Evolutionary conservation across 768 basidiomycete genomes (phyloP).

Genomic region (Rickenella mellea): DNA sequence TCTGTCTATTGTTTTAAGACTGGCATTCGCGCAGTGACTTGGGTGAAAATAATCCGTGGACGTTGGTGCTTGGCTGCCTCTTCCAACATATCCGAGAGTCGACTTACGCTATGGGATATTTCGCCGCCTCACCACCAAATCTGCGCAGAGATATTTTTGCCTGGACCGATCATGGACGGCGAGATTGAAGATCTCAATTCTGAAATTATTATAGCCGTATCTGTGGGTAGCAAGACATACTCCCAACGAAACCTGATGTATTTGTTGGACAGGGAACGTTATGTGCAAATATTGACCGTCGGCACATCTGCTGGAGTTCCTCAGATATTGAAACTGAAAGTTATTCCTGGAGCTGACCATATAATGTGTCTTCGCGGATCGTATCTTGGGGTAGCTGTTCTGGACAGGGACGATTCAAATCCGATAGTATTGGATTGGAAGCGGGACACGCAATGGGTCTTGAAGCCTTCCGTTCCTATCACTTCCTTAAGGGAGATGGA

Average conservation of each 20-base stretch:
- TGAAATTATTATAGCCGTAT: background rate
- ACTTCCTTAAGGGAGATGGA: too few species aligned
- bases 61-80: background rate
- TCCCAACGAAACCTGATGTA: background rate
- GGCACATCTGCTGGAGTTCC: background rate
- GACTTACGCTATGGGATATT: background rate
- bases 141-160: background rate
- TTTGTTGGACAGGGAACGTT: background rate
- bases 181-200: background rate
- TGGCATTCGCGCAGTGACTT: too few species aligned
- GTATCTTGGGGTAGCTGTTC: background rate
- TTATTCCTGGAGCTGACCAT: background rate
- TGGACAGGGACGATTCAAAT: background rate
- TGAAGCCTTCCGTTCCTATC: too few species aligned
- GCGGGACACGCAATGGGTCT: too few species aligned
- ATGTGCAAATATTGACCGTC: background rate
- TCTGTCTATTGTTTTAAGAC: too few species aligned
- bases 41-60: background rate
- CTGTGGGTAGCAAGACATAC: background rate
- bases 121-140: too few species aligned
- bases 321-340: background rate
- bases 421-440: background rate
- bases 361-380: background rate
- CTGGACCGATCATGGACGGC: background rate
- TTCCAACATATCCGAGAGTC: background rate